Conservation (phyloP, 495 filamentous ascomycete genomes). For the Hypoxylon intermedium region DNA sequence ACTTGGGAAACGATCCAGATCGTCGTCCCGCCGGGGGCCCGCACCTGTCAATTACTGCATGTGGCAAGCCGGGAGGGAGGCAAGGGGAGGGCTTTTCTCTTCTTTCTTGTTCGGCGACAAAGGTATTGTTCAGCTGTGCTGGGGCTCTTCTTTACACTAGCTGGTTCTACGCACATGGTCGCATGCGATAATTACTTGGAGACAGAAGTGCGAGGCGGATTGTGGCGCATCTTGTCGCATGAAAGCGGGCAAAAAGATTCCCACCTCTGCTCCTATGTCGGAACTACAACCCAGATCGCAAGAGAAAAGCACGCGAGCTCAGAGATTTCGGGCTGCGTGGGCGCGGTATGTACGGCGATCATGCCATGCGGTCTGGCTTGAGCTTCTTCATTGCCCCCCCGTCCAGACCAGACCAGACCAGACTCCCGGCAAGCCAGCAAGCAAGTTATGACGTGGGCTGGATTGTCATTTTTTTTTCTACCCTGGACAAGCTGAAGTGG, state of each 20-base stretch:
- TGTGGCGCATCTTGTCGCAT: slow-evolving; percentile 28
- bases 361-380: not conserved
- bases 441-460: slow-evolving; percentile 26
- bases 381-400: not conserved
- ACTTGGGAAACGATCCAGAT: slow-evolving; percentile 16
- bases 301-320: slow-evolving; percentile 20
- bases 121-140: slow-evolving; percentile 17
- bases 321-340: slow-evolving; percentile 8
- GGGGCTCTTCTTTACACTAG: not conserved
- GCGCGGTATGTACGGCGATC: not conserved
- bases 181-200: slow-evolving; percentile 11
- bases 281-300: slow-evolving; percentile 25
- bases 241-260: slow-evolving; percentile 24
- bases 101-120: not conserved
- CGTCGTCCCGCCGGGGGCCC: slow-evolving; percentile 1
- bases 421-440: too few relatives aligned
- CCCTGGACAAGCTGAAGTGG: slow-evolving; percentile 35
- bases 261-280: slow-evolving; percentile 1
- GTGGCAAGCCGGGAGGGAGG: slow-evolving; percentile 7
- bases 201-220: slow-evolving; percentile 3
- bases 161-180: not conserved
- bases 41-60: slow-evolving; percentile 24
- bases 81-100: not conserved
- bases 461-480: slow-evolving; percentile 1
- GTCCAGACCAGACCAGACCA: too few relatives aligned